phyloP scores from a whole-genome alignment of 176 grass and related monocot genomes.

The Oryza punctata region DNA sequence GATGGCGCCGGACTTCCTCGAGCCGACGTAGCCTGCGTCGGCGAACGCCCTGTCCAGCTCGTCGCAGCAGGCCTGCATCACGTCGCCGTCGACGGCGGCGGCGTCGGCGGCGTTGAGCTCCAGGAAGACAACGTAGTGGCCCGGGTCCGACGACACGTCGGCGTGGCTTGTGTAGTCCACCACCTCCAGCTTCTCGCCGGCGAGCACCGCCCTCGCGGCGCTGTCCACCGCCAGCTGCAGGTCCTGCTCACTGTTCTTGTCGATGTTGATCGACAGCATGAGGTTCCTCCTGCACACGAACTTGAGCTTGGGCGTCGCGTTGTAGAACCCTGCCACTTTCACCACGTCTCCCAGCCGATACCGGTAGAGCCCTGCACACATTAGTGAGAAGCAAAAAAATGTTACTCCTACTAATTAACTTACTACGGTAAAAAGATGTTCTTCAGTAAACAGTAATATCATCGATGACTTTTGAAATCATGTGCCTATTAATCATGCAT shows the following conservation, averaged over 20 bases:
- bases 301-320: slow-evolving; percentile 84
- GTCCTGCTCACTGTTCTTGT: slow-evolving; percentile 94
- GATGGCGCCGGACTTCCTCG: slow-evolving; percentile 45
- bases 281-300: slow-evolving; percentile 76
- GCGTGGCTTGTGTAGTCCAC: slow-evolving; percentile 85
- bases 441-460: too few relatives aligned
- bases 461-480: too few relatives aligned
- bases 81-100: slow-evolving; percentile 30
- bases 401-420: too few relatives aligned
- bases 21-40: slow-evolving; percentile 67
- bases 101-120: slow-evolving; percentile 69
- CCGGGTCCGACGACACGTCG: slow-evolving; percentile 57
- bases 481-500: too few relatives aligned
- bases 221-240: slow-evolving; percentile 68
- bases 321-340: slow-evolving; percentile 75
- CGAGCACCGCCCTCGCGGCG: slow-evolving; percentile 51
- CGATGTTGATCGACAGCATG: slow-evolving; percentile 77
- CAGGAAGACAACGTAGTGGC: slow-evolving; percentile 79
- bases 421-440: too few relatives aligned
- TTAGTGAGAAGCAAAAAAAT: too few relatives aligned
- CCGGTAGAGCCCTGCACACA: slow-evolving; percentile 62
- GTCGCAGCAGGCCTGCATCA: slow-evolving; percentile 72
- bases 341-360: slow-evolving; percentile 84
- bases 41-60: slow-evolving; percentile 66
- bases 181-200: slow-evolving; percentile 80